Conservation (phyloP, 257 asterid species). For the Lavandula angustifolia region DNA sequence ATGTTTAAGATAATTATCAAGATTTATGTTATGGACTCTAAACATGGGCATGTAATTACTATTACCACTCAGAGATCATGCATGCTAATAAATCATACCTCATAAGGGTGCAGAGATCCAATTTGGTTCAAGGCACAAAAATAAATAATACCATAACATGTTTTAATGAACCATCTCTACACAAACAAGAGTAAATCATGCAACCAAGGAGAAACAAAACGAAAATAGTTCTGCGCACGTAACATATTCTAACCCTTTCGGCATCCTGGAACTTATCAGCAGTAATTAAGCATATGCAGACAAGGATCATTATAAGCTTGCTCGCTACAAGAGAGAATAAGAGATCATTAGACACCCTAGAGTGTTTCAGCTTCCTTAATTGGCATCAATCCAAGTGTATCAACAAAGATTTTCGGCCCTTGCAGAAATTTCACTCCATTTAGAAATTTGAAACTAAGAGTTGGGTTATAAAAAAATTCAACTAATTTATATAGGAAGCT, state of each 20-base stretch:
- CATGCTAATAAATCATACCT: background rate
- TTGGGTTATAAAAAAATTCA: background rate
- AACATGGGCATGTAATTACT: too few species aligned
- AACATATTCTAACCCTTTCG: too few species aligned
- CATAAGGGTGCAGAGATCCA: background rate
- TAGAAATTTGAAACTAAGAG: too few species aligned
- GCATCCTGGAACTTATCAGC: too few species aligned
- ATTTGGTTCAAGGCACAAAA: background rate
- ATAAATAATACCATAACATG: background rate
- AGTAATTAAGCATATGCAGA: background rate
- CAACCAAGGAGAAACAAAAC: too few species aligned
- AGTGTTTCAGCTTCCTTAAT: background rate
- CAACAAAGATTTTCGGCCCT: background rate
- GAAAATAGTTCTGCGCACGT: too few species aligned
- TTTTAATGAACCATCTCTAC: background rate
- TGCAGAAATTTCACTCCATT: background rate
- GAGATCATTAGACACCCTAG: background rate
- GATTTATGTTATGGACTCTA: background rate
- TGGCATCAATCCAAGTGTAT: background rate
- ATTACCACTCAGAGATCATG: too few species aligned
- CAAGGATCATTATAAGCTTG: background rate
- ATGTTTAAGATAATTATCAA: background rate
- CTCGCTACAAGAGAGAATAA: background rate
- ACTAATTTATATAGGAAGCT: conserved; percentile 14
- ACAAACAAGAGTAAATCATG: background rate